Base-by-base conservation (phyloP, 306 rosid genomes). In the Prunus persica region DNA sequence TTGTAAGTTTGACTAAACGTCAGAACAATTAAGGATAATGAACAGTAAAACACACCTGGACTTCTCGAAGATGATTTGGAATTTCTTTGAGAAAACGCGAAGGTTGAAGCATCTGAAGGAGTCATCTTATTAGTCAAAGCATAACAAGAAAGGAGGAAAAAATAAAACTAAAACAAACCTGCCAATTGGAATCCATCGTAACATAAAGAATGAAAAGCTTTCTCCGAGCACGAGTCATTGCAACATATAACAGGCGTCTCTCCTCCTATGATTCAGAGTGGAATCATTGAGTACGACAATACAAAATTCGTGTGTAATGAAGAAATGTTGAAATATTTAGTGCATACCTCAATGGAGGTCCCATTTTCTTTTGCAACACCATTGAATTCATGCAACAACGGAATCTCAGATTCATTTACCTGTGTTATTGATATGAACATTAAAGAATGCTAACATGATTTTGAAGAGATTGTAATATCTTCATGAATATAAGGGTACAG, bases 321-420 rank as follows among this genome's bases (percentile, higher is more conserved):
- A 73, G 11, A 38, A 55, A 75, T 32, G 34, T 57, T 30, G 65
- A 66, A 81, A 24, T 78, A 71, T 22, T 70, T 62, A 28, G 68
- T 54, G 46, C 75, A 55, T 70, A 89, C 98, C 97, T 95, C 98
- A 69, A 95, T 76, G 77, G 86, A 88, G 80, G 84, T 72, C 46
- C 87, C 92, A 55, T 76, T 88, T 76, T 86, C 98, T 86, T 85
- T 87, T 57, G 87, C 75, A 70, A 32, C 76, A 34, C 93, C 90
- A 71, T 84, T 84, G 81, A 73, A 90, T 75, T 95, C 96, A 73
- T 95, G 91, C 79, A 92, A 77, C 65, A 95, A 84, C 41, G 98
- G 98, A 75, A 95, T 92, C 86, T 95, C 98, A 69, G 86, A 89
- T 51, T 95, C 98, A 80, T 95, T 92, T 78, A 86, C 98, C 98